Evolutionary conservation across 352 stramenopile genomes (phyloP).

Genomic region (Phytophthora idaei): DNA sequence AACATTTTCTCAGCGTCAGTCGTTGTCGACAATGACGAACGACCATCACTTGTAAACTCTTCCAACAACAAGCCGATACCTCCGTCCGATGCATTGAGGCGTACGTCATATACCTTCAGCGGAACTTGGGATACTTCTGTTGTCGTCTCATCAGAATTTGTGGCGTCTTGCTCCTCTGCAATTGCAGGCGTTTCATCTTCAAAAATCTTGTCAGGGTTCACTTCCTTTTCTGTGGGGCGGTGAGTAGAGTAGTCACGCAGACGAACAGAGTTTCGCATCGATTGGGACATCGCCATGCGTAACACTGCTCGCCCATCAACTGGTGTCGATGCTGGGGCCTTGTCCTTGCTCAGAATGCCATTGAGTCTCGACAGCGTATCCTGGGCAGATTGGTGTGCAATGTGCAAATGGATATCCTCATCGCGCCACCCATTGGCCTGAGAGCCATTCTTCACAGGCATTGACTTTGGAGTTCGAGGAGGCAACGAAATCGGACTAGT

Average conservation of each 20-base stretch:
- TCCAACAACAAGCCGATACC: slow-evolving; percentile 72
- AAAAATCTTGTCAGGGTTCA: slow-evolving; percentile 79
- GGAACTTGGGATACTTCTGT: slow-evolving; percentile 19
- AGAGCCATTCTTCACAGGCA: slow-evolving; percentile 24
- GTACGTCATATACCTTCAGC: slow-evolving; percentile 58
- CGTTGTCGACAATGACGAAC: background rate
- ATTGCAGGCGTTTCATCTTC: slow-evolving; percentile 39
- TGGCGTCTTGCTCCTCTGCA: slow-evolving; percentile 11
- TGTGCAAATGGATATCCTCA: slow-evolving; percentile 54
- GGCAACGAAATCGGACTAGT: slow-evolving; percentile 60
- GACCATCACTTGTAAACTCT: slow-evolving; percentile 21
- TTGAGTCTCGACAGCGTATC: slow-evolving; percentile 72
- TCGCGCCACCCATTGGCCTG: slow-evolving; percentile 44
- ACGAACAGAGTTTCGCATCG: slow-evolving; percentile 59
- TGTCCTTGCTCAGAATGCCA: slow-evolving; percentile 57
- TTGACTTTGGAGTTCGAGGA: slow-evolving; percentile 30
- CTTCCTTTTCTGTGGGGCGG: slow-evolving; percentile 36
- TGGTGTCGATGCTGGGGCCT: slow-evolving; percentile 24
- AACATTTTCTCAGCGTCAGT: slow-evolving; percentile 36
- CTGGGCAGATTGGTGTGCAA: slow-evolving; percentile 65
- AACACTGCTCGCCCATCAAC: slow-evolving; percentile 37
- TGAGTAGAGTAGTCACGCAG: slow-evolving; percentile 67
- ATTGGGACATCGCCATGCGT: slow-evolving; percentile 60
- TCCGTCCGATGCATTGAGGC: slow-evolving; percentile 68
- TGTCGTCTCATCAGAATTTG: slow-evolving; percentile 4